Conservation (phyloP, 2,329 filamentous ascomycete genomes). For the Zalaria sp. region DNA sequence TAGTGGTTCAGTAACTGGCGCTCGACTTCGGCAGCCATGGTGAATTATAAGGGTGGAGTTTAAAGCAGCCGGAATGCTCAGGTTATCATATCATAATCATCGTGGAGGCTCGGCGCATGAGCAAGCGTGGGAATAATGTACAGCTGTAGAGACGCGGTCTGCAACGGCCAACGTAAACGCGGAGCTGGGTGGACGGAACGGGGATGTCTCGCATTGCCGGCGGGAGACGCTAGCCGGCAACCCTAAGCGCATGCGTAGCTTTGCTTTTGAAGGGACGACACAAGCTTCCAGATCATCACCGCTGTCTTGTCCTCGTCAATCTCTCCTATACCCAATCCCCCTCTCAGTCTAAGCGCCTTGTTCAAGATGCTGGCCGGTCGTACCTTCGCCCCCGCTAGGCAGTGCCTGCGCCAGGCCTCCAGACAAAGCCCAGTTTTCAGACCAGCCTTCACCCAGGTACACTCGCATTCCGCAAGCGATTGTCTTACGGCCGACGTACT, state of each 20-base stretch:
- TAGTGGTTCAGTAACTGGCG: slow-evolving; percentile 77
- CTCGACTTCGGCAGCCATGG: slow-evolving; percentile 54
- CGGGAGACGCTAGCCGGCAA: too few species aligned
- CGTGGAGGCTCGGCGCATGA: background rate
- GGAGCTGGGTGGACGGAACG: too few species aligned
- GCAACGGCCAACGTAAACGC: too few species aligned
- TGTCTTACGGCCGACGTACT: background rate
- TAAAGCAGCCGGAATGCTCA: background rate
- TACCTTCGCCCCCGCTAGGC: slow-evolving; percentile 61
- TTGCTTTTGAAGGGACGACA: too few species aligned
- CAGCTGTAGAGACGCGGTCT: too few species aligned
- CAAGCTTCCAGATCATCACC: too few species aligned
- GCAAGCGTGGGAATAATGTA: background rate
- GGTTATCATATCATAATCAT: too few species aligned
- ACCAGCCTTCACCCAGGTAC: slow-evolving; percentile 9
- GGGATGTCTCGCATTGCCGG: too few species aligned
- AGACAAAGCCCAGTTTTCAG: slow-evolving; percentile 30
- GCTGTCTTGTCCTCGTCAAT: too few species aligned
- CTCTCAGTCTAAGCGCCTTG: background rate
- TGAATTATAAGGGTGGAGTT: background rate
- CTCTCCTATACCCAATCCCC: too few species aligned
- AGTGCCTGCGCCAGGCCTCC: slow-evolving; percentile 58
- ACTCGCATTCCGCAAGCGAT: slow-evolving; percentile 2
- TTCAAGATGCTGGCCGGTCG: slow-evolving; percentile 71
- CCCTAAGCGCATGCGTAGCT: too few species aligned